Evolutionary conservation across 371 early-diverging fungal species (phyloP).

Genomic region (Synchytrium microbalum): DNA sequence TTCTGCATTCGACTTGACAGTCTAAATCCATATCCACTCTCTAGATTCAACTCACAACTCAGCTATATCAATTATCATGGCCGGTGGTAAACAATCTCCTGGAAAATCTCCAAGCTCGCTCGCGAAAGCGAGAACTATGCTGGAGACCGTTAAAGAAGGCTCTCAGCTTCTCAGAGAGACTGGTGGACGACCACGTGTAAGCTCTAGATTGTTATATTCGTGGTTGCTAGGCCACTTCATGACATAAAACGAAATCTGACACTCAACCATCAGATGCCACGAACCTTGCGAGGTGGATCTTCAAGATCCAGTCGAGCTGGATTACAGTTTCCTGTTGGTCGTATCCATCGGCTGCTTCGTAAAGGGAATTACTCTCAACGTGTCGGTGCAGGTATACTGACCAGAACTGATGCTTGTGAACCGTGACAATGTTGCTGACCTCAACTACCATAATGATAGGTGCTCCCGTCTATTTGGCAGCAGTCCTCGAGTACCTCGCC

Average conservation of each 20-base stretch:
- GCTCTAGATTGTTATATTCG: no score
- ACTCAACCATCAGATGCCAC: no score
- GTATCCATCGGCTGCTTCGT: conserved; percentile 80
- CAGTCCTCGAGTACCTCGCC: conserved; percentile 83
- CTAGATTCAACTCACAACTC: no score
- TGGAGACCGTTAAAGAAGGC: no score
- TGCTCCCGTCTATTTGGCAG: conserved; percentile 84
- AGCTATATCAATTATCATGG: conserved; percentile 10
- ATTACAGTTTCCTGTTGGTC: conserved; percentile 82
- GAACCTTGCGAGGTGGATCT: no score
- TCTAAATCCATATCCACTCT: no score
- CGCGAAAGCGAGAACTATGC: not conserved
- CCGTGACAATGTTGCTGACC: not conserved
- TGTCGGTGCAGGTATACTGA: conserved; percentile 51
- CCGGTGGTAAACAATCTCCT: conserved; percentile 10
- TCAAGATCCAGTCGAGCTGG: conserved; percentile 63
- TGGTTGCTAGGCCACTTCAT: no score
- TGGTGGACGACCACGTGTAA: no score
- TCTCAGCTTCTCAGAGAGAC: no score
- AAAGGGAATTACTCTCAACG: conserved; percentile 83
- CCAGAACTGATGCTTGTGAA: not conserved
- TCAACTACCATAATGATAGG: conserved; percentile 14
- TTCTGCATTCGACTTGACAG: no score
- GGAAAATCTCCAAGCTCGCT: conserved; percentile 2
- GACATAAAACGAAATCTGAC: no score